These are phyloP conservation scores for Dichotomopilus funicola DNA, from an alignment of 2,329 filamentous ascomycete genomes.

Conservation along the genomic window DNA sequence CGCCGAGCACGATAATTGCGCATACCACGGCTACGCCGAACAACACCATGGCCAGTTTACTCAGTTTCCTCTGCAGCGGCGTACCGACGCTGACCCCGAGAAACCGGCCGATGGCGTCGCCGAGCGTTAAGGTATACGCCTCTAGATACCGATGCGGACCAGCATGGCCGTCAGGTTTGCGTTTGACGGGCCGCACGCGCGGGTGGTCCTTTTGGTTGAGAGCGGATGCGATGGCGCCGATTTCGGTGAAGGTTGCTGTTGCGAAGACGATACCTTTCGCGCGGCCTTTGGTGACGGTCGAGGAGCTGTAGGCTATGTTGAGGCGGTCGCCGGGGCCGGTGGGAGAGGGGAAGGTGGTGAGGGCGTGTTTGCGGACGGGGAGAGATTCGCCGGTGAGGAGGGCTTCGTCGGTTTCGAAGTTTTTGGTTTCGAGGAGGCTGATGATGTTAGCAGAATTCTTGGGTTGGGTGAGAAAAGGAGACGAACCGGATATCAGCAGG, in stretches of 20 bases:
- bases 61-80: conserved; percentile 60
- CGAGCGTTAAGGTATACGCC: conserved; percentile 30
- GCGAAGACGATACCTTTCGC: conserved; percentile 63
- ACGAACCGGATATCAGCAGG: conserved; percentile 61
- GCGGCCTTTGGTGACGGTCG: conserved; percentile 63
- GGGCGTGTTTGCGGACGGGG: conserved; percentile 58
- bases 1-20: conserved; percentile 37
- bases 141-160: conserved; percentile 32
- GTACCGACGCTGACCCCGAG: conserved; percentile 51
- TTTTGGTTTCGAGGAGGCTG: conserved; percentile 58
- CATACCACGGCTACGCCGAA: conserved; percentile 49
- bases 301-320: conserved; percentile 66
- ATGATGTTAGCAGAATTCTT: too few relatives aligned
- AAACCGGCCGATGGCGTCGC: conserved; percentile 28
- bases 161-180: conserved; percentile 39
- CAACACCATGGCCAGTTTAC: conserved; percentile 59
- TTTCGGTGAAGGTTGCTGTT: conserved; percentile 56
- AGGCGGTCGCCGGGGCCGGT: conserved; percentile 60
- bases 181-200: conserved; percentile 36
- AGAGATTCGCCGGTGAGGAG: conserved; percentile 68
- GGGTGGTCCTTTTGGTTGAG: conserved; percentile 44
- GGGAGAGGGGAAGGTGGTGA: conserved; percentile 41
- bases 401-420: conserved; percentile 70
- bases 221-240: conserved; percentile 49
- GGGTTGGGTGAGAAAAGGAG: not conserved